These are phyloP conservation scores for Candolleomyces aberdarensis DNA, from an alignment of 768 basidiomycete species.

Conservation along the genomic window DNA sequence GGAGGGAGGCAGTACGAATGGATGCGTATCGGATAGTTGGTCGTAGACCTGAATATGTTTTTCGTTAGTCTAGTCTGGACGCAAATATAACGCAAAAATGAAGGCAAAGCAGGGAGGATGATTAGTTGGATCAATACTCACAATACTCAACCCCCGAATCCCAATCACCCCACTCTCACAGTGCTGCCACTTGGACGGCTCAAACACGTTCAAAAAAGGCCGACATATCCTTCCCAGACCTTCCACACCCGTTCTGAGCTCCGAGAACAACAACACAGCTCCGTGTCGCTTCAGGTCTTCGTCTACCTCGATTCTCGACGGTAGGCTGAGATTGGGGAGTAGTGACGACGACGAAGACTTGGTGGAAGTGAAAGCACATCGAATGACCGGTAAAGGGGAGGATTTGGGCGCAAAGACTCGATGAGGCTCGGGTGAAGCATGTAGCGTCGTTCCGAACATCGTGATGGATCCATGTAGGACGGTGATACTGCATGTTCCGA, in stretches of 20 bases:
- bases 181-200: constrained; percentile 39
- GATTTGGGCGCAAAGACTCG: constrained; percentile 74
- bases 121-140: no score
- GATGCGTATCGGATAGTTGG: constrained; percentile 35
- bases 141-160: neutral
- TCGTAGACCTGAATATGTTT: constrained; percentile 26
- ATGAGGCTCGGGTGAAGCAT: constrained; percentile 36
- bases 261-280: constrained; percentile 54
- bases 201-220: constrained; percentile 62
- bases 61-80: no score
- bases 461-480: constrained; percentile 62
- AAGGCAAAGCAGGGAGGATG: no score
- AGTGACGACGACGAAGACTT: constrained; percentile 2
- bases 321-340: neutral
- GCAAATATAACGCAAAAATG: no score
- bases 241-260: constrained; percentile 58
- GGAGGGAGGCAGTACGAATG: constrained; percentile 33
- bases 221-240: constrained; percentile 62
- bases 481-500: constrained; percentile 61
- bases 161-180: neutral
- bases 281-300: neutral
- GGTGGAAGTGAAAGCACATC: constrained; percentile 15
- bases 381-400: constrained; percentile 64
- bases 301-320: neutral
- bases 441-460: constrained; percentile 53